These are phyloP conservation scores for Tolypocladium tundrense DNA, from an alignment of 2,329 filamentous ascomycete species.

Conservation along the genomic window DNA sequence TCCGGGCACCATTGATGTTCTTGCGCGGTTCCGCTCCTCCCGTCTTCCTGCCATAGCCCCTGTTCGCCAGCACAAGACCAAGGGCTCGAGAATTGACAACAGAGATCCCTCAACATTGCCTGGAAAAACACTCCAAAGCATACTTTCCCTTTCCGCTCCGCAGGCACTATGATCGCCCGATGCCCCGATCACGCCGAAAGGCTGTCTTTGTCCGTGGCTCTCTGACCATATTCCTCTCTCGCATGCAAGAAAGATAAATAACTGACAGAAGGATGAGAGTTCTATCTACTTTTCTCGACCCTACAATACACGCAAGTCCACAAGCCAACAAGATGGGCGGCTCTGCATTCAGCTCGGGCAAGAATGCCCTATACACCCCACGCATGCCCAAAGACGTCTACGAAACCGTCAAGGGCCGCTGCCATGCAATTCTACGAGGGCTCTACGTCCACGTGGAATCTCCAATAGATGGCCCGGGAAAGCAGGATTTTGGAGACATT, in stretches of 20 bases:
- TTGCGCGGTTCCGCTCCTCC: too few species aligned
- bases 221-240: neutral
- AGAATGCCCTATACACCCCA: slow-evolving; percentile 45
- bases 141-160: too few species aligned
- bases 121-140: too few species aligned
- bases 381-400: slow-evolving; percentile 56
- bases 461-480: slow-evolving; percentile 60
- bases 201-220: neutral
- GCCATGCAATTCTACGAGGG: slow-evolving; percentile 32
- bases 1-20: too few species aligned
- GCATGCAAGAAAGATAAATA: neutral
- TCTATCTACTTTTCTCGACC: too few species aligned
- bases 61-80: too few species aligned
- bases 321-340: slow-evolving; percentile 49
- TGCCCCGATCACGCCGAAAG: neutral
- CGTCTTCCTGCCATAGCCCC: too few species aligned
- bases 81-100: too few species aligned
- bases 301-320: neutral
- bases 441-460: slow-evolving; percentile 46
- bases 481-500: slow-evolving; percentile 60
- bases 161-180: neutral
- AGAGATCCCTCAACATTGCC: too few species aligned
- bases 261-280: neutral
- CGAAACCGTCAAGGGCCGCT: slow-evolving; percentile 32
- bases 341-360: slow-evolving; percentile 39